Evolutionary conservation across 768 basidiomycete species (phyloP), one percentile per base, ranked within the genome.

Genomic region (Brasilioporus rufonigricans): DNA sequence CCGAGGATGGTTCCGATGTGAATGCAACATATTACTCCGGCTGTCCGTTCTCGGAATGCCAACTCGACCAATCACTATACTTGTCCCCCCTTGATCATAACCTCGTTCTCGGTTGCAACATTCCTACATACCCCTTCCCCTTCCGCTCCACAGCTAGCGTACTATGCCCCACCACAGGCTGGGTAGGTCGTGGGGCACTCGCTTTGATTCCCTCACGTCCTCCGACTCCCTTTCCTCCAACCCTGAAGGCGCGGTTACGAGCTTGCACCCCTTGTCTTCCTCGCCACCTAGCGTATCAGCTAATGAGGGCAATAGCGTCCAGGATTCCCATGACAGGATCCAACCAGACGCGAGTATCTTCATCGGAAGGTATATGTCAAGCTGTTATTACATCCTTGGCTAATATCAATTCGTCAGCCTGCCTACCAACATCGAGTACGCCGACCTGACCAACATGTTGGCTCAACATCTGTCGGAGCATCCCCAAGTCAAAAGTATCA

Each of bases 331-430:
- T 48, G 69, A 84, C 43, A 82, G 76, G 63, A 75, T 80, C 65
- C 79, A 82, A 52, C 87, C 90, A 66, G 86, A 91, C 59, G 84
- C 89, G 38, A 91, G 88, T 63, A 79, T 93, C 62, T 93, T 93
- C 69, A 85, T 92, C 56, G 91, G 91, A 69, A 91, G 89, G 90
- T 89, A 63, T 5, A 66, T 61, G 52, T 27, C n/a, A 13, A 26
- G 18, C 29, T 12, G 29, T 41, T 19, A 19, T 33, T 19, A 19
- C 36, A 8, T 46, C 12, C 36, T 40, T 44, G 40, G n/a, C 62
- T 63, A 33, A 63, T 41, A 9, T 48, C 52, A 43, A 43, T 39
- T 45, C 43, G 16, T 32, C 55, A 92, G 90, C 66, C 76, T 92
- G 56, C 90, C 91, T 12, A 75, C 82, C 47, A 80, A 83, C 60